Evolutionary conservation across 129 eudicot genomes (phyloP), one percentile per base, ranked within the genome.

Genomic region (Escallonia herrerae): DNA sequence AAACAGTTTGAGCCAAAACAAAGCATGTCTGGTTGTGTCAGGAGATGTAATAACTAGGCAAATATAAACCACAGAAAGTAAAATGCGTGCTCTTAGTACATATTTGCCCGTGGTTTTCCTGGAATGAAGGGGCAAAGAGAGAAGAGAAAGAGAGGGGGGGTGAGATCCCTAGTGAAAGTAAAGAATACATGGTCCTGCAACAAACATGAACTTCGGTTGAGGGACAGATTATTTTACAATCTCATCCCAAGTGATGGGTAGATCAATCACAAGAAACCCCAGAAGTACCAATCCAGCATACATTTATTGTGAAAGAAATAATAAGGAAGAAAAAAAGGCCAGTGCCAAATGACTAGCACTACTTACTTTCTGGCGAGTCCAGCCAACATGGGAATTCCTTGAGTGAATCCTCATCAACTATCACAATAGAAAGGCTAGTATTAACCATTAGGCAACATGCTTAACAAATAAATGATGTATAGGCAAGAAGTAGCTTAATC

Each of bases 291-390:
- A 48, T 4, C 6, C 15, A 52, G n/a, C 15, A 60, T 8, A 11
- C 62, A 72, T 72, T 45, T 64, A 71, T 64, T 37, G 10, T 65
- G 59, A 47, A 55, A 45, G 37, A n/a, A 22, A 22, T 13, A 56
- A 53, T 39, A 11, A n/a, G 13, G 53, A 22, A 46, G 66, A 49
- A 40, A 59, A 33, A 53, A 37, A 46, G 41, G 13, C 15, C 8
- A 42, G 3, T 15, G 43, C 9, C 57, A 10, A 14, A 41, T 39
- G 9, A 49, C 54, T 5, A 15, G 11, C 43, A 68, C 11, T 50
- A 66, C 89, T 79, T 82, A 91, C 97, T 79, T 87, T 91, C 72
- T 91, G 95, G 45, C 97, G 97, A 54, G 96, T 87, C 97, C 96
- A 91, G n/a, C 97, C 90, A 66, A 85, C 67, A 8, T 80, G 96